Conservation (phyloP, 768 basidiomycete genomes). For the Hypholoma fasciculare region DNA sequence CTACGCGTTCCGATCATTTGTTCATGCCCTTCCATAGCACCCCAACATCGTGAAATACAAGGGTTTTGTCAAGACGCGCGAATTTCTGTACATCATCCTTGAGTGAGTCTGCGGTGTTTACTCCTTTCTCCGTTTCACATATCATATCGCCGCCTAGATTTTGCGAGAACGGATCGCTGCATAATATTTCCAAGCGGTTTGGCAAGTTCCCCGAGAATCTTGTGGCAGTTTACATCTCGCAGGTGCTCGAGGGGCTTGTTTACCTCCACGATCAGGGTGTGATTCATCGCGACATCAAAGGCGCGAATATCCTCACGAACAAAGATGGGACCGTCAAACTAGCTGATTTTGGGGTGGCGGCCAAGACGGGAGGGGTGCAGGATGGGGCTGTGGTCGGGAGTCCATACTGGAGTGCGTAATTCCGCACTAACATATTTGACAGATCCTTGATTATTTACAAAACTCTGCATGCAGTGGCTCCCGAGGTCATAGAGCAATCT, state of each 20-base stretch:
- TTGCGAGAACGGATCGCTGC: slow-evolving; percentile 97
- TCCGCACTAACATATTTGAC: neutral
- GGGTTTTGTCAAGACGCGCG: slow-evolving; percentile 93
- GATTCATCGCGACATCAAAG: slow-evolving; percentile 98
- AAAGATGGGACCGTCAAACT: slow-evolving; percentile 98
- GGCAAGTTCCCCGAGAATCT: slow-evolving; percentile 98
- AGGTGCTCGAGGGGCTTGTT: slow-evolving; percentile 92
- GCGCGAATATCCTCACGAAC: slow-evolving; percentile 97
- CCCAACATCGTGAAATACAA: slow-evolving; percentile 99
- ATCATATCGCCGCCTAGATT: slow-evolving; percentile 49
- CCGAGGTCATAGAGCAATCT: slow-evolving; percentile 97
- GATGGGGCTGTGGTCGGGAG: slow-evolving; percentile 96
- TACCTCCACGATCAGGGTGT: slow-evolving; percentile 99
- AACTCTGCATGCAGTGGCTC: slow-evolving; percentile 69
- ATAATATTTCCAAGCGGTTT: slow-evolving; percentile 94
- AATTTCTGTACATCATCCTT: slow-evolving; percentile 94
- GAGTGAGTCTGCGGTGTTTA: slow-evolving; percentile 55
- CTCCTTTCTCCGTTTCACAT: neutral
- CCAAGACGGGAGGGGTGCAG: slow-evolving; percentile 69
- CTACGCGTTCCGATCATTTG: slow-evolving; percentile 1
- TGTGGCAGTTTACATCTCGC: slow-evolving; percentile 95
- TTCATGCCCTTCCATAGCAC: slow-evolving; percentile 53
- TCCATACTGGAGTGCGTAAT: slow-evolving; percentile 92
- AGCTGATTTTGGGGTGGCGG: slow-evolving; percentile 98
- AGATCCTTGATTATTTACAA: slow-evolving; percentile 2